Percentiles rank a stretch among this genome's conserved stretches.
Conservation (phyloP, 1,139 yeast species). For the Nakaseomyces nivariensis region DNA sequence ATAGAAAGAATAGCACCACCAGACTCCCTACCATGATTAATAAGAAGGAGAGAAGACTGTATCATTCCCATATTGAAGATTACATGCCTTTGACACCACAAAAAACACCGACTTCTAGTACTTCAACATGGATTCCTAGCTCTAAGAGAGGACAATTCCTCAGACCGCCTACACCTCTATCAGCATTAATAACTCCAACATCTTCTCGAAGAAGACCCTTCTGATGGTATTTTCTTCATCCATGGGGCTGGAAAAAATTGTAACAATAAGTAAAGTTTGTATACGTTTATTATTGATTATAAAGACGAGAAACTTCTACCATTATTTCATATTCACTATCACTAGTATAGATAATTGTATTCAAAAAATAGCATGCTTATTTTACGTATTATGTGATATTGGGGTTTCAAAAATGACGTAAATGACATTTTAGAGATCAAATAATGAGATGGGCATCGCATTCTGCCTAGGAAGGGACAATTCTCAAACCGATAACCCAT, state of each 20-base stretch:
- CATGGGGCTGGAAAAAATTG: background rate
- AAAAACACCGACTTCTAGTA: background rate
- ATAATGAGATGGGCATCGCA: background rate
- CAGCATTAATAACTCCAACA: conserved; percentile 9
- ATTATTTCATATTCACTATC: no score
- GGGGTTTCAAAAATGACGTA: background rate
- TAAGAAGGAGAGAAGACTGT: background rate
- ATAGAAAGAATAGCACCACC: background rate
- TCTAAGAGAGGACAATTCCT: conserved; percentile 8
- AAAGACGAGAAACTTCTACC: no score
- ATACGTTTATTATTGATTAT: no score
- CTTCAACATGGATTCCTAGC: conserved; percentile 11
- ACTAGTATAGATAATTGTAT: no score
- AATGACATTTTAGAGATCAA: background rate
- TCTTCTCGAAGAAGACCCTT: conserved; percentile 1
- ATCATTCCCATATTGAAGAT: background rate
- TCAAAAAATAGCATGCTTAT: no score
- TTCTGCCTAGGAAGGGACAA: no score
- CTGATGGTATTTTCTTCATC: background rate
- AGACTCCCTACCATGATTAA: background rate
- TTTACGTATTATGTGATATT: no score
- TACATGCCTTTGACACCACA: background rate
- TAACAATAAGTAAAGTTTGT: background rate
- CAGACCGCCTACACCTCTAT: conserved; percentile 19
- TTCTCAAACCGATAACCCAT: no score